Conservation (phyloP, 2,329 filamentous ascomycete species). For the Phymatotrichopsis omnivora region DNA sequence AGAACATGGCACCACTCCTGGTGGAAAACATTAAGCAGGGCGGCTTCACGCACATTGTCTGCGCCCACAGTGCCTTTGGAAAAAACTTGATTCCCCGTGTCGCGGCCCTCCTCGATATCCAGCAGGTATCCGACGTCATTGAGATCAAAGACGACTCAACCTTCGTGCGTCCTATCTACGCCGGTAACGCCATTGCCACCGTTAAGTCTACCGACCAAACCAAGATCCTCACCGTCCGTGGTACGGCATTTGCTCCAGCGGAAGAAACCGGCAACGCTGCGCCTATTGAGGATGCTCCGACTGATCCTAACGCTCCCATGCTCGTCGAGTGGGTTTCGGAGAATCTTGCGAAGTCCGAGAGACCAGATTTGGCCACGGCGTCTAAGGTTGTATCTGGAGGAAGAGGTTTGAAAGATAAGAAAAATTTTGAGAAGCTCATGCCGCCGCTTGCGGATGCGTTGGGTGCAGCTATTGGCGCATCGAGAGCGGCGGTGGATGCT, state of each 20-base stretch:
- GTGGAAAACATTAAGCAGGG: slow-evolving; percentile 96
- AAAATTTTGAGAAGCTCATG: slow-evolving; percentile 91
- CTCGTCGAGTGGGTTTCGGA: slow-evolving; percentile 86
- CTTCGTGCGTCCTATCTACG: slow-evolving; percentile 94
- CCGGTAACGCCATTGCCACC: slow-evolving; percentile 92
- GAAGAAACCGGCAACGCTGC: slow-evolving; percentile 53
- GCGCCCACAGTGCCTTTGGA: slow-evolving; percentile 87
- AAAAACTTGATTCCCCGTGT: slow-evolving; percentile 90
- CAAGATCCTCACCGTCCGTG: slow-evolving; percentile 86
- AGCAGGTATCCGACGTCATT: slow-evolving; percentile 90
- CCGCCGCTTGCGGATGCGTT: slow-evolving; percentile 83
- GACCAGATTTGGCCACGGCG: slow-evolving; percentile 87
- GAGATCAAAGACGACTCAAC: slow-evolving; percentile 80
- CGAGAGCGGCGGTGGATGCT: slow-evolving; percentile 87
- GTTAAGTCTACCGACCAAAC: slow-evolving; percentile 78
- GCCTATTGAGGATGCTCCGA: slow-evolving; percentile 67
- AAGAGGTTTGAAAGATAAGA: slow-evolving; percentile 91
- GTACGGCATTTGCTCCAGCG: slow-evolving; percentile 77
- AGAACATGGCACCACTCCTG: slow-evolving; percentile 87
- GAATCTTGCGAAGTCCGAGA: slow-evolving; percentile 82
- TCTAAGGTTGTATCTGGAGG: slow-evolving; percentile 84
- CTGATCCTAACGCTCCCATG: slow-evolving; percentile 66
- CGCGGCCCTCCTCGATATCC: slow-evolving; percentile 79
- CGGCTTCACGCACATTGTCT: slow-evolving; percentile 83
- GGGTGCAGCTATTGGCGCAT: slow-evolving; percentile 91